phyloP scores from a whole-genome alignment of 164 flowering plant species.

The Magnolia kwangsiensis region DNA sequence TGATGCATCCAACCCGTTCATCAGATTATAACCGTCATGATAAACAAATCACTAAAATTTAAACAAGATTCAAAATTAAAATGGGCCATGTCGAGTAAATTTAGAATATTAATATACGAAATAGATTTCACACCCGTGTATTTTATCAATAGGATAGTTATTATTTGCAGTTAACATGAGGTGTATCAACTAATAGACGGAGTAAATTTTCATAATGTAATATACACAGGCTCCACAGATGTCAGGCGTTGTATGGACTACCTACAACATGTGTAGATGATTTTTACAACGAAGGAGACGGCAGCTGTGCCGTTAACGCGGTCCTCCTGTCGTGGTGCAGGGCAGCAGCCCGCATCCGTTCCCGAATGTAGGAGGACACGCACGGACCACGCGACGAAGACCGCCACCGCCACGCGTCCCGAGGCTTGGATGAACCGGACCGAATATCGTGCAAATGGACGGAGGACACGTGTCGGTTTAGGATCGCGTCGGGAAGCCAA shows the following conservation, averaged over 20 bases:
- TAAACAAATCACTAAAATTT: too few species aligned
- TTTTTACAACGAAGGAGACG: background rate
- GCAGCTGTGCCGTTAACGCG: constrained; percentile 18
- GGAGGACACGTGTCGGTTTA: background rate
- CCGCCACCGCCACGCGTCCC: constrained; percentile 25
- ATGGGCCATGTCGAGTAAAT: too few species aligned
- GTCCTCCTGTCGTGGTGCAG: constrained; percentile 14
- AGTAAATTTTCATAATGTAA: too few species aligned
- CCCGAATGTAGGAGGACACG: constrained; percentile 15
- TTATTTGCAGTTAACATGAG: too few species aligned
- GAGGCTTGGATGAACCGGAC: background rate
- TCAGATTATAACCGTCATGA: too few species aligned
- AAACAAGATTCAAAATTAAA: too few species aligned
- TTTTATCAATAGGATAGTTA: too few species aligned
- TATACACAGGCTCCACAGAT: background rate
- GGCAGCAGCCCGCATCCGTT: constrained; percentile 20
- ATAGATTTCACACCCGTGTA: too few species aligned
- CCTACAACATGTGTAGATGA: constrained; percentile 6
- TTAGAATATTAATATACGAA: too few species aligned
- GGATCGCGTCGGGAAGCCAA: background rate
- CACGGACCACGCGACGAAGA: constrained; percentile 19
- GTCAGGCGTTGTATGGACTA: background rate
- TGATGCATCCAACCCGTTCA: too few species aligned
- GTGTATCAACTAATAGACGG: too few species aligned
- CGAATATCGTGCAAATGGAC: background rate